phyloP scores from a whole-genome alignment of 331 rosid species.

The Acacia concinna region DNA sequence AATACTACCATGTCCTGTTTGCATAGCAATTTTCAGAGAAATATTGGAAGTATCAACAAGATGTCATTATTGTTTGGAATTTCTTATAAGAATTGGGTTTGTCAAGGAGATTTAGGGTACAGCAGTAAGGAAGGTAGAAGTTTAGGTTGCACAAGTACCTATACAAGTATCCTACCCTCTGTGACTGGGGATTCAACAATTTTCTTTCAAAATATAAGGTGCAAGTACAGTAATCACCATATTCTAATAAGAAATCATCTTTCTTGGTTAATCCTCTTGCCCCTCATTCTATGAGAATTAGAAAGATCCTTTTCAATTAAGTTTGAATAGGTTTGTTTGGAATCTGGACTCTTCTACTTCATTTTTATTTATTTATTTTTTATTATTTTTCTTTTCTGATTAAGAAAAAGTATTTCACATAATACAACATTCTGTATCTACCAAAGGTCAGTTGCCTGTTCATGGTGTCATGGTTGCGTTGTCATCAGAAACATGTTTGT shows the following conservation, averaged over 20 bases:
- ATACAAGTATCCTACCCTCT: background rate
- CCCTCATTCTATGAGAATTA: too few species aligned
- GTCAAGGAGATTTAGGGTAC: background rate
- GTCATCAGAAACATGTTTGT: background rate
- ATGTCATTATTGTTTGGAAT: background rate
- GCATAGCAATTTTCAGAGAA: slow-evolving; percentile 30
- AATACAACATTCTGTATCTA: background rate
- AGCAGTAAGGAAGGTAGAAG: background rate
- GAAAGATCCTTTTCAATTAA: too few species aligned
- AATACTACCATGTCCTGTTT: slow-evolving; percentile 93
- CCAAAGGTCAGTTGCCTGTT: background rate
- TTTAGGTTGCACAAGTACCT: background rate
- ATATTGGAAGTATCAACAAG: slow-evolving; percentile 7
- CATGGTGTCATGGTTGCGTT: background rate
- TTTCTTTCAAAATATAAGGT: background rate
- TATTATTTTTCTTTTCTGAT: too few species aligned
- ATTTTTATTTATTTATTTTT: too few species aligned
- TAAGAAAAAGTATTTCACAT: background rate
- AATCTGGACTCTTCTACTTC: too few species aligned
- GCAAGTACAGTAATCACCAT: background rate
- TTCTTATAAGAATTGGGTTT: background rate
- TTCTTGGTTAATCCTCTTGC: background rate
- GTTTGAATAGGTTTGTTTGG: too few species aligned
- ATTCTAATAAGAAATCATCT: too few species aligned
- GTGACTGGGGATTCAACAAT: background rate